Conservation (phyloP, 148 eudicot genomes). For the Selenicereus undatus region DNA sequence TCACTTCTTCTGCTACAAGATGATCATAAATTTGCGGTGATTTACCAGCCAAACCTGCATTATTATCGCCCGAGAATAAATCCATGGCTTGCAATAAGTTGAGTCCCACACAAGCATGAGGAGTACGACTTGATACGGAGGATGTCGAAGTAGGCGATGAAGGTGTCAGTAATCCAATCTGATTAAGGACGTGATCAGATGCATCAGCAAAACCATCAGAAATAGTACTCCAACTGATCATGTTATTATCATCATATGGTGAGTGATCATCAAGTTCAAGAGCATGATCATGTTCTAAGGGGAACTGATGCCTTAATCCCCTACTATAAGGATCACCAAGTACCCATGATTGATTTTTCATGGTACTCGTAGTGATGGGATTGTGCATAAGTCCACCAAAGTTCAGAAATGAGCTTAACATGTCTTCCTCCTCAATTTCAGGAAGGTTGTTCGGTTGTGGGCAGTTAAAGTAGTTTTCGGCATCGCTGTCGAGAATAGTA, state of each 20-base stretch:
- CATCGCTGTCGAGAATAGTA: background rate
- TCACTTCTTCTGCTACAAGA: too few species aligned
- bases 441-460: background rate
- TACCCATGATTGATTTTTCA: conserved; percentile 3
- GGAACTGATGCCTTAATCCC: too few species aligned
- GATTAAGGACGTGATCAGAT: background rate
- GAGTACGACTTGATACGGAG: background rate
- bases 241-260: background rate
- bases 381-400: conserved; percentile 10
- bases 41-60: background rate
- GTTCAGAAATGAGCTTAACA: background rate
- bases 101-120: background rate
- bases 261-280: background rate
- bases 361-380: background rate
- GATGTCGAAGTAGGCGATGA: background rate
- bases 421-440: background rate
- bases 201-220: too few species aligned
- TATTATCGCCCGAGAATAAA: background rate
- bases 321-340: too few species aligned
- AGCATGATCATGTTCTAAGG: too few species aligned
- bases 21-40: too few species aligned
- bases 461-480: background rate
- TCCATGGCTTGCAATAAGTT: background rate
- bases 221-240: conserved; percentile 14
- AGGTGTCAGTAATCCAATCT: background rate